Evolutionary conservation across 257 asterid species (phyloP).

Genomic region (Agastache rugosa): DNA sequence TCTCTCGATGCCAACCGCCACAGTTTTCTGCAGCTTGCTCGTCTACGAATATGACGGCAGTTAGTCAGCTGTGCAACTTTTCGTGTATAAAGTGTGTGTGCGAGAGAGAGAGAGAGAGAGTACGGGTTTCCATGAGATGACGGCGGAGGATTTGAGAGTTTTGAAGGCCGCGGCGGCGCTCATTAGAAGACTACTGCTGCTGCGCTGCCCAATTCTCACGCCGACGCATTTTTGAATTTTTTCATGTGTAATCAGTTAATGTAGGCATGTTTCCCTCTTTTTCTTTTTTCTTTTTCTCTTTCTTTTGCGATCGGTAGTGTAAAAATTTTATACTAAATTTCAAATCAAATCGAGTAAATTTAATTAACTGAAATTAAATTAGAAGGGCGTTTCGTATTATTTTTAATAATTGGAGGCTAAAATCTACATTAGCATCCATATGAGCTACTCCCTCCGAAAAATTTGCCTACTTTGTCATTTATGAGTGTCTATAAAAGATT

Average conservation of each 20-base stretch:
- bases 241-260: background rate
- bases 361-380: too few species aligned
- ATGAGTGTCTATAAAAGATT: too few species aligned
- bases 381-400: too few species aligned
- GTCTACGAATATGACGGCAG: slow-evolving; percentile 54
- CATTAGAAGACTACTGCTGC: slow-evolving; percentile 44
- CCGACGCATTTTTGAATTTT: background rate
- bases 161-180: slow-evolving; percentile 50
- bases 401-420: too few species aligned
- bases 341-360: too few species aligned
- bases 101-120: slow-evolving; percentile 10
- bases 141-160: slow-evolving; percentile 52
- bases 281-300: too few species aligned
- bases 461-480: too few species aligned
- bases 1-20: slow-evolving; percentile 61
- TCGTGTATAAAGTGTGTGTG: background rate
- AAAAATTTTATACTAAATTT: too few species aligned
- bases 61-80: slow-evolving; percentile 20
- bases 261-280: too few species aligned
- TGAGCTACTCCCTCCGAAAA: too few species aligned
- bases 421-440: too few species aligned
- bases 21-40: slow-evolving; percentile 83
- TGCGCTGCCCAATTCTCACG: background rate
- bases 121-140: slow-evolving; percentile 81
- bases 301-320: too few species aligned